These are phyloP conservation scores for Daldinia bambusicola DNA, from an alignment of 495 filamentous ascomycete species.

Conservation along the genomic window DNA sequence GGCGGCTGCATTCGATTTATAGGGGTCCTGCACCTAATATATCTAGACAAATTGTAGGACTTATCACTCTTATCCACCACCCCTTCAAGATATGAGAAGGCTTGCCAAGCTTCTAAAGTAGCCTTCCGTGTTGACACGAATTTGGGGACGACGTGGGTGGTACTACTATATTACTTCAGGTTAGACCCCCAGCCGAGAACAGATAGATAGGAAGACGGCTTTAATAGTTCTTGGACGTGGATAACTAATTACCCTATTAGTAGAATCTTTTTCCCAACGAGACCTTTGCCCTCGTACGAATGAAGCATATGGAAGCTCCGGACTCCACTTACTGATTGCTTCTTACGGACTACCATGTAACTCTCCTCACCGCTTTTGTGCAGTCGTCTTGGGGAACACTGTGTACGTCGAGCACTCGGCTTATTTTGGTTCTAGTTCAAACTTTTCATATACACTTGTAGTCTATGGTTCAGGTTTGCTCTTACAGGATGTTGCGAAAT, in stretches of 20 bases:
- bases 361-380: background rate
- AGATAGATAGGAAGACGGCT: background rate
- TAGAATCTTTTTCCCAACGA: background rate
- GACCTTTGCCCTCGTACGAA: background rate
- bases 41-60: background rate
- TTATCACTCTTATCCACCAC: background rate
- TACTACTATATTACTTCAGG: background rate
- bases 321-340: constrained; percentile 1
- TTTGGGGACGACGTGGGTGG: background rate
- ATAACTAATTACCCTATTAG: background rate
- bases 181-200: background rate
- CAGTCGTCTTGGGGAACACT: background rate
- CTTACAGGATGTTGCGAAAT: background rate
- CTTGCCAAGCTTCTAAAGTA: background rate
- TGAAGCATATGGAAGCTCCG: background rate
- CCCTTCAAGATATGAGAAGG: background rate
- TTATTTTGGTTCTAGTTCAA: background rate
- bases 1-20: background rate
- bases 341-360: constrained; percentile 1
- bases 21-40: background rate
- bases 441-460: background rate
- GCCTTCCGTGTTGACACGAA: background rate
- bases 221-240: background rate
- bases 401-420: background rate
- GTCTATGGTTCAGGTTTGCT: background rate